These are phyloP conservation scores for Camelina sativa DNA, from an alignment of 345 rosid species.

Conservation along the genomic window DNA sequence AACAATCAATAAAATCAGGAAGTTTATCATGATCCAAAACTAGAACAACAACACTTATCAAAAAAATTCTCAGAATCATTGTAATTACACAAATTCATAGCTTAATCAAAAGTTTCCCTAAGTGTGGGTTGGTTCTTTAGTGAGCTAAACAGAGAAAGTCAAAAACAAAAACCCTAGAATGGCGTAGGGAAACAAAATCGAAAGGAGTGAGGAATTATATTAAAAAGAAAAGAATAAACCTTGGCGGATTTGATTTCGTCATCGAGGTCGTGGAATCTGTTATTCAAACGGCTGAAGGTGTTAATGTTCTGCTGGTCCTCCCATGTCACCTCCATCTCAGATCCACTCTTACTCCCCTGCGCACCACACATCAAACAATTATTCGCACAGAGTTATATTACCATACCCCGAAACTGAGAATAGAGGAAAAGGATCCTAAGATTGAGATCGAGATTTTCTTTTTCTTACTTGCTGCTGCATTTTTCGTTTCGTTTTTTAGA, in stretches of 20 bases:
- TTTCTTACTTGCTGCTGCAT: slow-evolving; percentile 41
- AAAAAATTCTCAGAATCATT: neutral
- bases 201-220: too few relatives aligned
- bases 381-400: neutral
- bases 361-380: slow-evolving; percentile 1
- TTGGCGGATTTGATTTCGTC: slow-evolving; percentile 85
- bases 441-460: neutral
- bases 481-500: neutral
- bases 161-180: slow-evolving; percentile 21
- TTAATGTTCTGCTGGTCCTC: slow-evolving; percentile 97
- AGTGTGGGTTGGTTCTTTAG: neutral
- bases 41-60: neutral
- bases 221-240: slow-evolving; percentile 38
- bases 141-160: neutral
- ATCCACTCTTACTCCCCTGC: slow-evolving; percentile 64
- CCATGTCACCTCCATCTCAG: slow-evolving; percentile 92
- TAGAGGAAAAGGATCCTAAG: too few relatives aligned
- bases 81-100: neutral
- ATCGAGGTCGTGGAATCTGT: slow-evolving; percentile 78
- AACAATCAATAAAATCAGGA: slow-evolving; percentile 10
- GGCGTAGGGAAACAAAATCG: neutral
- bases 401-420: neutral
- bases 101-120: too few relatives aligned
- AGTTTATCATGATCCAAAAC: neutral
- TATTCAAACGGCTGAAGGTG: slow-evolving; percentile 81